Evolutionary conservation across 768 basidiomycete species (phyloP), one percentile per base, ranked within the genome.

Genomic region (Tulasnella sp.): DNA sequence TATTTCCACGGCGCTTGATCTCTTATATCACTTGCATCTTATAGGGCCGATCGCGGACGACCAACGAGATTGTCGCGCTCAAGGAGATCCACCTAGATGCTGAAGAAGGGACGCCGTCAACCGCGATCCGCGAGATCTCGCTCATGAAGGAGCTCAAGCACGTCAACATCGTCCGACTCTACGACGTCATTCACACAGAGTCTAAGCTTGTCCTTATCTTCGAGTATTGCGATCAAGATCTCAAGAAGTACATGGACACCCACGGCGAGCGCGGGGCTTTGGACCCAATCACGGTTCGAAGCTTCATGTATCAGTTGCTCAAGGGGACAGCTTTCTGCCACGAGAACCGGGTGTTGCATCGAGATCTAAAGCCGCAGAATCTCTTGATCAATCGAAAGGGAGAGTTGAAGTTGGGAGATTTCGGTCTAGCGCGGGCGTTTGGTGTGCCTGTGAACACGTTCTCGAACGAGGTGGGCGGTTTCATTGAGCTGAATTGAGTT

Each of bases 131-230:
- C 49, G 96, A 99, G 77, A 98, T 99, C 67, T 93, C 90, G 43
- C 80, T 98, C 64, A 97, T 98, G 93, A 98, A 99, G 71, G 96
- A 99, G 70, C 84, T 99, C 67, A 96, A 96, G 72, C 96, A 99
- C 67, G 84, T 90, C 75, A 99, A 99, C 74, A 94, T 99, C 69
- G 91, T 99, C 68, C 84, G 96, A 67, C 81, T 99, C 19, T 86
- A 98, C 75, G 96, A 98, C 71, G 96, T 99, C 50, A 97, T 98
- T 63, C 96, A 99, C 72, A 98, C 93, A 17, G 96, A 99, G 73
- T 88, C 90, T 7, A 97, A 98, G 66, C 84, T 99, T 50, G 88
- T 97, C 63, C 86, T 99, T 60, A 93, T 99, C 65, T 99, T 98
- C 71, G 96, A 99, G 73, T 98, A 82, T 70, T 96, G 92, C 71